These are phyloP conservation scores for Neoboletus brunneissimus DNA, from an alignment of 768 basidiomycete species.

Conservation along the genomic window DNA sequence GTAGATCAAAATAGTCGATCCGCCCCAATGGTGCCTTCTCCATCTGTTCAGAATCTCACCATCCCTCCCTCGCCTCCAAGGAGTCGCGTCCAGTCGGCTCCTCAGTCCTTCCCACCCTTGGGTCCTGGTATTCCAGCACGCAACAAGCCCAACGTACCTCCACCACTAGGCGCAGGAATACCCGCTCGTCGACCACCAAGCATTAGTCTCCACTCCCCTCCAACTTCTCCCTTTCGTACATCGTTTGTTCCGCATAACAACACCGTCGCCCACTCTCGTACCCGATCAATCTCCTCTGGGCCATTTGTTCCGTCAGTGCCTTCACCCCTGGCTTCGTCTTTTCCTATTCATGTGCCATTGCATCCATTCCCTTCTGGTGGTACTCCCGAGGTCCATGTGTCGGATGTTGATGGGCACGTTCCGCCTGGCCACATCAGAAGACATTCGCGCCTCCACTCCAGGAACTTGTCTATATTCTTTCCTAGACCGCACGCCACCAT, in stretches of 20 bases:
- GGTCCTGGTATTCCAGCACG: conserved; percentile 25
- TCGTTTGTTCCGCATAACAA: conserved; percentile 21
- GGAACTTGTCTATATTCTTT: conserved; percentile 90
- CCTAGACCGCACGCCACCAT: conserved; percentile 67
- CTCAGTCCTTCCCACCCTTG: conserved; percentile 15
- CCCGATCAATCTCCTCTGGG: conserved; percentile 35
- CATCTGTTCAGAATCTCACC: conserved; percentile 3
- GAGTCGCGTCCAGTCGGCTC: conserved; percentile 28
- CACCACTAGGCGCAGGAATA: conserved; percentile 27
- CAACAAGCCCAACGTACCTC: conserved; percentile 14
- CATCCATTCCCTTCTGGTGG: conserved; percentile 23
- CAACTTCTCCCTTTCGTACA: conserved; percentile 32
- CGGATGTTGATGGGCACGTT: conserved; percentile 11
- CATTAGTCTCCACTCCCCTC: conserved; percentile 24
- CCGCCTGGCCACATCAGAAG: conserved; percentile 34
- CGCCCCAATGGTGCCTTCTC: not conserved
- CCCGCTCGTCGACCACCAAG: conserved; percentile 26
- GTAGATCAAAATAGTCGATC: conserved; percentile 3
- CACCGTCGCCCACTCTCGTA: conserved; percentile 22
- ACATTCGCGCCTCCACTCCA: conserved; percentile 80
- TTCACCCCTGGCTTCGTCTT: conserved; percentile 31
- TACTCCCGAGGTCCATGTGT: conserved; percentile 18
- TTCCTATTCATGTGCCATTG: conserved; percentile 25
- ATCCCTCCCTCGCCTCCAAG: conserved; percentile 22
- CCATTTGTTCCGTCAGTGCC: conserved; percentile 24